A percentile compares a stretch with the other conserved stretches of the same genome.
Conservation (phyloP, 176 grass and related monocot species). For the Oryza australiensis region DNA sequence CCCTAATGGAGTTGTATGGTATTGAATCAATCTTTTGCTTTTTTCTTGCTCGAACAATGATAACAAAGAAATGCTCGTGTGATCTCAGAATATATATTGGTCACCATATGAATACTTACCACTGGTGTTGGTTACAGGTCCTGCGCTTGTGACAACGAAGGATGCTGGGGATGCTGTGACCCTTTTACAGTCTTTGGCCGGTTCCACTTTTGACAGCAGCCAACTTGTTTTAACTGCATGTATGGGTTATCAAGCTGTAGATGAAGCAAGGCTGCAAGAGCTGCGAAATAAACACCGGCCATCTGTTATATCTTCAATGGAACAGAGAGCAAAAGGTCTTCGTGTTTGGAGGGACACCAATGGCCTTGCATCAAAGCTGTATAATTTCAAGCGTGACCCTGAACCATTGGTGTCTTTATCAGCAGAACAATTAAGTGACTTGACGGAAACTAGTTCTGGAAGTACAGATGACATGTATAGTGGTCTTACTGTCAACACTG, state of each 20-base stretch:
- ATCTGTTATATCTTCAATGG: slow-evolving; percentile 87
- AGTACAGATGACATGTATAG: slow-evolving; percentile 55
- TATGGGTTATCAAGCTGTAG: slow-evolving; percentile 91
- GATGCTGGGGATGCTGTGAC: slow-evolving; percentile 99
- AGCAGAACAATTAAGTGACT: slow-evolving; percentile 46
- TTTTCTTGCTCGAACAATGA: slow-evolving; percentile 4
- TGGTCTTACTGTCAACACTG: slow-evolving; percentile 60
- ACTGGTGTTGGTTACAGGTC: slow-evolving; percentile 54
- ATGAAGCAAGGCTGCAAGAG: slow-evolving; percentile 76
- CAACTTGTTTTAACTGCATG: slow-evolving; percentile 98
- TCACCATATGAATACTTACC: slow-evolving; percentile 19
- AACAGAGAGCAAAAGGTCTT: slow-evolving; percentile 78
- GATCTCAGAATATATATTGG: slow-evolving; percentile 5
- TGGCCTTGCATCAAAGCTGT: slow-evolving; percentile 84
- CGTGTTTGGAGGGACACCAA: slow-evolving; percentile 67
- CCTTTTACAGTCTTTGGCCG: slow-evolving; percentile 89
- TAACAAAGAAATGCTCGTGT: not conserved
- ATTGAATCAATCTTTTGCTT: slow-evolving; percentile 46
- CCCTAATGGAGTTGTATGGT: slow-evolving; percentile 99
- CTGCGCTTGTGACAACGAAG: slow-evolving; percentile 92
- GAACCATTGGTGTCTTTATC: slow-evolving; percentile 72
- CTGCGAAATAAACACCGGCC: slow-evolving; percentile 87
- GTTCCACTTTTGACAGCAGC: slow-evolving; percentile 96
- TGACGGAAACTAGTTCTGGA: slow-evolving; percentile 40
- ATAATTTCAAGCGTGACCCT: slow-evolving; percentile 76